These are phyloP conservation scores for Debaryomyces subglobosus DNA, from an alignment of 1,139 yeast genomes.

Conservation along the genomic window DNA sequence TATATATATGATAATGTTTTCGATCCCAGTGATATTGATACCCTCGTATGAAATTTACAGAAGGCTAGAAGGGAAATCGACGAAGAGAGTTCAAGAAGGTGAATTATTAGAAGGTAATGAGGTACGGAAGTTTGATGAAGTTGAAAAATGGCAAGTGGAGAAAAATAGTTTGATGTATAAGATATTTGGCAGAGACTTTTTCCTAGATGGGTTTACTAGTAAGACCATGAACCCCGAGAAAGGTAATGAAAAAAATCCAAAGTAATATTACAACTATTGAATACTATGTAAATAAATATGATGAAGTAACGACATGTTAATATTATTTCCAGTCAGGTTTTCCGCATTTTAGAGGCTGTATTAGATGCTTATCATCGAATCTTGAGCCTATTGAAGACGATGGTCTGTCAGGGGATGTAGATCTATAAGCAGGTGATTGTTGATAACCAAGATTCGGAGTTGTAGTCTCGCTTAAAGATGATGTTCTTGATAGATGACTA, in stretches of 20 bases:
- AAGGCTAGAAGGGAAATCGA: constrained; percentile 45
- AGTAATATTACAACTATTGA: constrained; percentile 6
- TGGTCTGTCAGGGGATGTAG: constrained; percentile 42
- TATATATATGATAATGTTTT: constrained; percentile 40
- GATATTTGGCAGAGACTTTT: constrained; percentile 48
- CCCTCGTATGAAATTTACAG: constrained; percentile 41
- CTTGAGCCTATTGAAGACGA: constrained; percentile 38
- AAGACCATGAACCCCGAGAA: constrained; percentile 33
- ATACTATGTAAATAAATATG: constrained; percentile 7
- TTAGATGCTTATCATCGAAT: constrained; percentile 36
- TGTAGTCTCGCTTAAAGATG: constrained; percentile 8
- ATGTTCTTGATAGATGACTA: not conserved
- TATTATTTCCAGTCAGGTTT: constrained; percentile 33
- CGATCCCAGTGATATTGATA: constrained; percentile 41
- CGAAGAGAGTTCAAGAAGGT: constrained; percentile 47
- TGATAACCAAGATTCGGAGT: constrained; percentile 14
- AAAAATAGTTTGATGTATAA: constrained; percentile 40
- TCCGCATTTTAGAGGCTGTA: constrained; percentile 28
- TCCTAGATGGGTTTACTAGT: constrained; percentile 51
- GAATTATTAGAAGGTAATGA: constrained; percentile 39
- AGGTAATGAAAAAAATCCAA: constrained; percentile 2
- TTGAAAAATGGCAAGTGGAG: constrained; percentile 46
- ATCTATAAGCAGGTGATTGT: constrained; percentile 21
- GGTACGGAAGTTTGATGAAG: constrained; percentile 40
- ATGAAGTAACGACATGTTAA: constrained; percentile 2